Base-by-base conservation (phyloP, 2,329 filamentous ascomycete genomes). In the Meredithiella fracta region DNA sequence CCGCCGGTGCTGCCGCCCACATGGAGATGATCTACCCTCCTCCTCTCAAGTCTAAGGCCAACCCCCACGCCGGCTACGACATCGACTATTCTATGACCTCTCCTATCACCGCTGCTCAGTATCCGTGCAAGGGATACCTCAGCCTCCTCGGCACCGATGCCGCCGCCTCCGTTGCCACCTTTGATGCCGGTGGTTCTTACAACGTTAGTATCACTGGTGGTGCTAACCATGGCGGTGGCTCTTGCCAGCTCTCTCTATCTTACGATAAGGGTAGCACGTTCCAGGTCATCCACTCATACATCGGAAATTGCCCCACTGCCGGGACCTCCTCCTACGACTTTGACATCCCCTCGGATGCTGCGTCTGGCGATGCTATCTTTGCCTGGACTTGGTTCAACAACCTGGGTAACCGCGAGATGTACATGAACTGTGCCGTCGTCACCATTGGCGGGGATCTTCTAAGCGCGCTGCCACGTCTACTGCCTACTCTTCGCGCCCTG, bases 371-470 rank as follows among this genome's bases (percentile, higher is more conserved):
- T 34, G 83, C 79, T 57, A 66, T 90, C 47, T 76, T 90, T 53
- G 79, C 80, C 38, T 91, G 86, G 86, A 80, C 79, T 25, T 86
- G 83, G 83, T 83, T 85, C 70, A 88, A 88, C 72, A 72, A 80
- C 61, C 68, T 84, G 42, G 85, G 86, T 25, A 89, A 89, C 69
- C 77, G 86, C 51, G 86, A 91, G 67, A 86, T 85, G 78, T 92
- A 92, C 75, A 88, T 88, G 83, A 87, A 88, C 69, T 92, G 86
- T 64, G 85, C 86, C 6, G 73, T 77, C 53, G 76, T 90, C 62
- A 79, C 76, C 60, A 80, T 89, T 64, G 68, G 66, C 55, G 67
- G 68, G 26, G 66, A 67, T n/a, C n/a, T 51, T 64, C 64, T 55
- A 17, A 38, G 14, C 65, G 62, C 31, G 59, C 57, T 14, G 60